Percentiles rank a stretch among this genome's conserved stretches.
phyloP scores from a whole-genome alignment of 306 rosid species.

The Acacia melanoxylon region DNA sequence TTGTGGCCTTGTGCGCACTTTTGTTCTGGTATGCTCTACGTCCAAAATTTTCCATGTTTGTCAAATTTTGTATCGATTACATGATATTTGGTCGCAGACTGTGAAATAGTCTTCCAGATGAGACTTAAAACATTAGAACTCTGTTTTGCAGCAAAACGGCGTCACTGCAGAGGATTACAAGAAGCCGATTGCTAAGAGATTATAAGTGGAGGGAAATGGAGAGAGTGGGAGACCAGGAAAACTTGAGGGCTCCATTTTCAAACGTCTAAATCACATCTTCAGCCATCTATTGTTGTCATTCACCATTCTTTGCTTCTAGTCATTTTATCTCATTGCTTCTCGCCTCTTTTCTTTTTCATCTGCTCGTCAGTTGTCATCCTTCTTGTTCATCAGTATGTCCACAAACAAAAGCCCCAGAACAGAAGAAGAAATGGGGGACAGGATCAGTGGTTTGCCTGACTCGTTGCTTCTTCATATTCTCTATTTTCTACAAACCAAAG shows the following conservation, averaged over 20 bases:
- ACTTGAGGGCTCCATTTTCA: not conserved
- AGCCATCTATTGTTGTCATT: not conserved
- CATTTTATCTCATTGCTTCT: not conserved
- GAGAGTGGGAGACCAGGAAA: too few relatives aligned
- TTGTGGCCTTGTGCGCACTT: constrained; percentile 4
- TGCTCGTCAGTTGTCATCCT: not conserved
- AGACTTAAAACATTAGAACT: not conserved
- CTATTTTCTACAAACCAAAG: not conserved
- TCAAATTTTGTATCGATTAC: not conserved
- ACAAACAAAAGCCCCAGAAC: too few relatives aligned
- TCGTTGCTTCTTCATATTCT: not conserved
- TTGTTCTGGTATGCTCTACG: not conserved
- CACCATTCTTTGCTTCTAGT: not conserved
- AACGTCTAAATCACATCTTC: not conserved
- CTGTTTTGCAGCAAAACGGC: not conserved
- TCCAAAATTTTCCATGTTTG: not conserved
- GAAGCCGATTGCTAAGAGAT: not conserved
- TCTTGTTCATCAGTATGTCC: not conserved
- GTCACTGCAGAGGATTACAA: not conserved
- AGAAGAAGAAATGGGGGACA: not conserved
- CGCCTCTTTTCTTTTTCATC: too few relatives aligned
- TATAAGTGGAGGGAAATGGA: too few relatives aligned
- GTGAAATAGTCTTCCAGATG: not conserved
- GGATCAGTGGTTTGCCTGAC: not conserved
- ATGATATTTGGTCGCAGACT: not conserved